Base-by-base conservation (phyloP, 345 rosid genomes). In the Gossypium rotundifolium region DNA sequence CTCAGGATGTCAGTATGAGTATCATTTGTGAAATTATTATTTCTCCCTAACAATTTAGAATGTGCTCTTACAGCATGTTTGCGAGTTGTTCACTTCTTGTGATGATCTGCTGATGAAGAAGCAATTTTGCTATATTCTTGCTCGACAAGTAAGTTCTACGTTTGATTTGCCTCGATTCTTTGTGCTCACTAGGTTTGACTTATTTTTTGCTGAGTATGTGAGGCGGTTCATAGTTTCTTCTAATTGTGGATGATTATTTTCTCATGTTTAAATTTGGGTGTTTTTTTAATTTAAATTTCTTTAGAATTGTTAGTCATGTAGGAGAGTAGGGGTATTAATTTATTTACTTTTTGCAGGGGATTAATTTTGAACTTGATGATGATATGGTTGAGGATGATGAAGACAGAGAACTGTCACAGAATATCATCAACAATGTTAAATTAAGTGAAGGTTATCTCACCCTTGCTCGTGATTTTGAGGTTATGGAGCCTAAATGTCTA, bases 391-490 rank as follows among this genome's bases (percentile, higher is more conserved):
- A 82, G 49, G 87, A 91, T 75, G 90, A 86, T 10, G 83, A 78
- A 16, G 96, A 91, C 40, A 87, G 89, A 84, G 90, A 88, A 38
- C 75, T 42, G 55, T 78, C 90, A 77, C 97, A 93, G 78, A 97
- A 96, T 38, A 91, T 96, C 23, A 82, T 96, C 72, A 96, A 93
- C 80, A 93, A 91, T 74, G 29, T 76, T 27, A 90, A 86, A 83
- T 73, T 96, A 73, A 90, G 94, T 75, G 99, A 93, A 83, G 94
- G 98, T 69, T 96, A 93, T 82, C 90, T 96, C 66, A 84, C 94
- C 3, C 98, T 96, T 81, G 97, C 98, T 75, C 93, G 96, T 70
- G 99, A 96, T 88, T 89, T 96, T 42, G 98, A 96, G 88, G 99
- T 96, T 82, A 90, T 96, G 98, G 99, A 96, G 84, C 88, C 98